Percentiles rank a stretch among this genome's conserved stretches.
These are phyloP conservation scores for Macrolepiota fuliginosa DNA, from an alignment of 768 basidiomycete species.

Conservation along the genomic window DNA sequence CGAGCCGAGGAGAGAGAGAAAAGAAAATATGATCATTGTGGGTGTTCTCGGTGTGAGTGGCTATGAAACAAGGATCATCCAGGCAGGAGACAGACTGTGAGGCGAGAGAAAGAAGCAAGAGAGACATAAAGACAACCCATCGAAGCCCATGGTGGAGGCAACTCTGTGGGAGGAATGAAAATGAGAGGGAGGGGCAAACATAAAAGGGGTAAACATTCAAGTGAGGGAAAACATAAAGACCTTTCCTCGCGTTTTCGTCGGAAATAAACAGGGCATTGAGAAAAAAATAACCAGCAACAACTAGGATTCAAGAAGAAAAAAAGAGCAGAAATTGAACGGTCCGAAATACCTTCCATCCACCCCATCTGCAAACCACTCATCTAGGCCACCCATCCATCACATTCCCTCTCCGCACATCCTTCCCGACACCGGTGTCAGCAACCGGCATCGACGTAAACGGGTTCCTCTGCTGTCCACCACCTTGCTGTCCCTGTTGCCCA, in stretches of 20 bases:
- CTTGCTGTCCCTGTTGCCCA: conserved; percentile 11
- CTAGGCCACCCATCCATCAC: conserved; percentile 77
- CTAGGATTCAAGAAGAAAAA: conserved; percentile 9
- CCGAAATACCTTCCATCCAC: neutral
- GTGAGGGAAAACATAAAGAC: conserved; percentile 5
- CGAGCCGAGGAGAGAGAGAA: neutral
- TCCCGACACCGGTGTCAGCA: conserved; percentile 30
- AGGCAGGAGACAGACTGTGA: neutral
- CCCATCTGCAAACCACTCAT: conserved; percentile 31
- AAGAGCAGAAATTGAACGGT: neutral
- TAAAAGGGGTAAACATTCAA: conserved; percentile 6
- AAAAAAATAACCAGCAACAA: neutral
- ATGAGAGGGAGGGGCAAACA: neutral
- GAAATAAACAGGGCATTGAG: conserved; percentile 3
- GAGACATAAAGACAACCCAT: neutral
- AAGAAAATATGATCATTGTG: conserved; percentile 7
- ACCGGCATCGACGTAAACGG: conserved; percentile 25
- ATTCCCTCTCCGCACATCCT: conserved; percentile 59
- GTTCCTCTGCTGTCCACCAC: conserved; percentile 33
- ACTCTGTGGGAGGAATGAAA: neutral
- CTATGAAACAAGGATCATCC: conserved; percentile 8
- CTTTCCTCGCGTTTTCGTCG: conserved; percentile 4
- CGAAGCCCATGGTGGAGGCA: neutral
- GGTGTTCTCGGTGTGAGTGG: conserved; percentile 2
- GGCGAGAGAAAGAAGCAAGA: neutral